A percentile compares a stretch with the other conserved stretches of the same genome.
phyloP scores from a whole-genome alignment of 2,329 filamentous ascomycete genomes.

The Neurospora sp. region DNA sequence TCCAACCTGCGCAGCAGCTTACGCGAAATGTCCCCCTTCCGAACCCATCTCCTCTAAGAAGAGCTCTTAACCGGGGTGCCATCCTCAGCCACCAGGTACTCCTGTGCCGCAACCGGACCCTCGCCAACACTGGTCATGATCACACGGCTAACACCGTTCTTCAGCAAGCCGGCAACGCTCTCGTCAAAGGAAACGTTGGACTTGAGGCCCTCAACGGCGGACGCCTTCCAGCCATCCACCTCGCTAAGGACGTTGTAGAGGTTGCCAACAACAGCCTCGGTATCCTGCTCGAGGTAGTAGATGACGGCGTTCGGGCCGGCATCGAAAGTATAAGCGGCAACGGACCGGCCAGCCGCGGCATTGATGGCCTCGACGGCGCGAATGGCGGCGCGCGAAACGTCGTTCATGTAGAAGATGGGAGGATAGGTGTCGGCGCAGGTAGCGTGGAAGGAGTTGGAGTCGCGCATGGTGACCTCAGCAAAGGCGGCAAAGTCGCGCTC shows the following conservation, averaged over 20 bases:
- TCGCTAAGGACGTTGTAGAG: conserved; percentile 57
- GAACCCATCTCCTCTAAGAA: background rate
- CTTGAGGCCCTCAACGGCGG: conserved; percentile 37
- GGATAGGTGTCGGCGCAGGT: conserved; percentile 91
- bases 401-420: conserved; percentile 98
- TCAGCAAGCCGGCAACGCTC: conserved; percentile 53
- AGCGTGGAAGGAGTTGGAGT: conserved; percentile 95
- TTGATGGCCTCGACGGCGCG: conserved; percentile 87
- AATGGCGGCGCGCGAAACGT: conserved; percentile 79
- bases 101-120: conserved; percentile 70
- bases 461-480: conserved; percentile 86
- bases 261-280: conserved; percentile 61
- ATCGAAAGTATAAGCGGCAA: conserved; percentile 95
- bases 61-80: conserved; percentile 37
- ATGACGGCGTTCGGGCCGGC: conserved; percentile 94
- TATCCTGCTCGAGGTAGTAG: conserved; percentile 81
- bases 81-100: conserved; percentile 62
- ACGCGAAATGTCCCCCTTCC: background rate
- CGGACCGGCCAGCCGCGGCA: conserved; percentile 59
- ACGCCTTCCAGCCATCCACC: conserved; percentile 63
- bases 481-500: conserved; percentile 77
- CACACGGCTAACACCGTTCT: conserved; percentile 74
- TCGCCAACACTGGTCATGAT: conserved; percentile 89
- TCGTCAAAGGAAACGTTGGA: conserved; percentile 52
- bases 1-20: background rate